Percentiles rank a stretch among this genome's conserved stretches.
phyloP scores from a whole-genome alignment of 345 rosid genomes.

The Schrenkiella parvula region DNA sequence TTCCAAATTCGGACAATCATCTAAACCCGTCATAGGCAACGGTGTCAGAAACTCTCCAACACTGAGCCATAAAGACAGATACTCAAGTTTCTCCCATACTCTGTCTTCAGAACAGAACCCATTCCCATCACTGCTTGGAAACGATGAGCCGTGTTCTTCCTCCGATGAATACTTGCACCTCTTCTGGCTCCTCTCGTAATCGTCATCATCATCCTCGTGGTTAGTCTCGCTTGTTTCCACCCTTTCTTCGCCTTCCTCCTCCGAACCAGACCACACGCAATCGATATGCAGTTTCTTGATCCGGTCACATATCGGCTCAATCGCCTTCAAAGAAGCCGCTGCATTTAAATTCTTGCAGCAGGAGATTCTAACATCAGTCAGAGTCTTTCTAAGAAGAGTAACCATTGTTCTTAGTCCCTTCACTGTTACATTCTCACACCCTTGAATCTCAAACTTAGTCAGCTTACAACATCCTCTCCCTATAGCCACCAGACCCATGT shows the following conservation, averaged over 20 bases:
- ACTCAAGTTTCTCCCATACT: conserved; percentile 64
- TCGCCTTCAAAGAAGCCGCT: conserved; percentile 46
- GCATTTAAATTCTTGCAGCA: conserved; percentile 62
- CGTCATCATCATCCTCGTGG: conserved; percentile 7
- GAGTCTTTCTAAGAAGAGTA: conserved; percentile 41
- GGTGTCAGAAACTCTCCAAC: conserved; percentile 67
- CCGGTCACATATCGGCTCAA: conserved; percentile 58
- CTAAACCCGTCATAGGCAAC: conserved; percentile 49
- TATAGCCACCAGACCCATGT: conserved; percentile 74
- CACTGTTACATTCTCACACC: conserved; percentile 71
- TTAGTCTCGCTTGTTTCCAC: conserved; percentile 10
- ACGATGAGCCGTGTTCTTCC: conserved; percentile 12
- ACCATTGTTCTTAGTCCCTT: conserved; percentile 65
- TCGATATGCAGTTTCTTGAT: conserved; percentile 74
- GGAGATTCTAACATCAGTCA: conserved; percentile 65
- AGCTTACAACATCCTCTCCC: conserved; percentile 68
- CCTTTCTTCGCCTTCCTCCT: conserved; percentile 22
- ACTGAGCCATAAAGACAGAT: conserved; percentile 73
- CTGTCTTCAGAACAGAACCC: conserved; percentile 40
- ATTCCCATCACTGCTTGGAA: conserved; percentile 22
- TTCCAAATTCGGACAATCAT: conserved; percentile 76
- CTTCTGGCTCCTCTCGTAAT: conserved; percentile 35
- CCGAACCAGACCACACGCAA: conserved; percentile 65
- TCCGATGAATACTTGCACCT: conserved; percentile 45
- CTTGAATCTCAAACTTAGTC: conserved; percentile 68